Evolutionary conservation across 805 yeast genomes (phyloP), one percentile per base, ranked within the genome.

Genomic region (Cyberlindnera americana): DNA sequence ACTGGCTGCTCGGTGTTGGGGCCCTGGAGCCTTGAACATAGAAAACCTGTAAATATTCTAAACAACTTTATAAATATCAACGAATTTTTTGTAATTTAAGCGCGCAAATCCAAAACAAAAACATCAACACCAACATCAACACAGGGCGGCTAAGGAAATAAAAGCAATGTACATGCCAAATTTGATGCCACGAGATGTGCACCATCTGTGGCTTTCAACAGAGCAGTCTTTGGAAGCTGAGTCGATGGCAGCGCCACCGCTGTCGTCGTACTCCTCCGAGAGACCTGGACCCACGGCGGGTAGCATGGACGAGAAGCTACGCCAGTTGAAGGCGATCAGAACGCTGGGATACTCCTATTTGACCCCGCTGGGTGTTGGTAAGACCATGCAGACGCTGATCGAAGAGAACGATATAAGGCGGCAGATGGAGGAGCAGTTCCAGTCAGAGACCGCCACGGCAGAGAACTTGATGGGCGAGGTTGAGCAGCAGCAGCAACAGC

Each of bases 281-380:
- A 59, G 63, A 40, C 59, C 69, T 0, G 69, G 68, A 5, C 62
- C 69, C 1, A 31, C 52, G 13, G n/a, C 17, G 3, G 43, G 30
- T 9, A 40, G 37, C 18, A 45, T 41, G 3, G 40, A 46, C 15
- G 37, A 39, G 46, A 40, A 47, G 29, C 23, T 50, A 8, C 41
- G 44, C 17, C 43, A 56, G 50, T 21, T 62, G 54, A 16, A 55
- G 33, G 40, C 48, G 25, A 61, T 77, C 22, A 62, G 72, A 7
- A 64, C 64, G 5, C 50, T 70, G 17, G 87, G 86, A 0, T 68
- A 64, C 56, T 49, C 65, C 12, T 66, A 64, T 39, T 53, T 83
- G 40, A 65, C 65, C 31, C 88, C 89, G 0, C 68, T 81, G 10
- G 89, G 88, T 0, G 52, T 78, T 9, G 65, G 67, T 3, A 76